Conservation (phyloP, 352 stramenopile species). For the Phytopythium oedochilum region DNA sequence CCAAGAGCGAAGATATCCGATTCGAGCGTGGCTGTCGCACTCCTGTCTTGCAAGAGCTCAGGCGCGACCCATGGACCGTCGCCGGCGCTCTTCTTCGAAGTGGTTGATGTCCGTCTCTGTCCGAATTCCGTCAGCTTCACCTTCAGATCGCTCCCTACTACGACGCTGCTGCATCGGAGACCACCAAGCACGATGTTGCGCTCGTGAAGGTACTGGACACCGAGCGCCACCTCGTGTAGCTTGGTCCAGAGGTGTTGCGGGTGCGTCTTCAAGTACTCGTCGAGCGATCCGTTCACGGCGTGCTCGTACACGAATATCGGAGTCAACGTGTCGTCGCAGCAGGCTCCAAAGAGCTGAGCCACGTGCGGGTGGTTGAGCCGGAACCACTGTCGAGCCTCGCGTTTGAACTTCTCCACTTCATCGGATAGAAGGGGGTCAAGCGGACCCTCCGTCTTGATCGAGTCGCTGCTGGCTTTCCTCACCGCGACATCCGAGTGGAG, state of each 20-base stretch:
- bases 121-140: neutral
- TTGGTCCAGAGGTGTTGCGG: slow-evolving; percentile 1
- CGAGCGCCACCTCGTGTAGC: slow-evolving; percentile 4
- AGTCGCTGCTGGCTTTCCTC: neutral
- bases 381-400: slow-evolving; percentile 4
- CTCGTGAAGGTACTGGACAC: slow-evolving; percentile 1
- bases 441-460: too few species aligned
- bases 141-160: slow-evolving; percentile 1
- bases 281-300: slow-evolving; percentile 5
- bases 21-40: slow-evolving; percentile 7
- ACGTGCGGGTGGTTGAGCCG: slow-evolving; percentile 1
- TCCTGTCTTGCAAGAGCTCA: slow-evolving; percentile 13
- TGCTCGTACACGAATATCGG: neutral
- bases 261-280: slow-evolving; percentile 9
- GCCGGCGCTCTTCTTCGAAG: neutral
- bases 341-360: neutral
- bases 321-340: neutral
- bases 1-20: neutral
- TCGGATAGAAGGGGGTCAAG: neutral
- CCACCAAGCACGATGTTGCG: neutral
- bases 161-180: neutral
- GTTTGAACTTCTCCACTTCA: neutral
- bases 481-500: neutral
- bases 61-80: slow-evolving; percentile 14
- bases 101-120: neutral